phyloP scores from a whole-genome alignment of 1,284 basidiomycete species.

The Cryptococcus jaspeensis region DNA sequence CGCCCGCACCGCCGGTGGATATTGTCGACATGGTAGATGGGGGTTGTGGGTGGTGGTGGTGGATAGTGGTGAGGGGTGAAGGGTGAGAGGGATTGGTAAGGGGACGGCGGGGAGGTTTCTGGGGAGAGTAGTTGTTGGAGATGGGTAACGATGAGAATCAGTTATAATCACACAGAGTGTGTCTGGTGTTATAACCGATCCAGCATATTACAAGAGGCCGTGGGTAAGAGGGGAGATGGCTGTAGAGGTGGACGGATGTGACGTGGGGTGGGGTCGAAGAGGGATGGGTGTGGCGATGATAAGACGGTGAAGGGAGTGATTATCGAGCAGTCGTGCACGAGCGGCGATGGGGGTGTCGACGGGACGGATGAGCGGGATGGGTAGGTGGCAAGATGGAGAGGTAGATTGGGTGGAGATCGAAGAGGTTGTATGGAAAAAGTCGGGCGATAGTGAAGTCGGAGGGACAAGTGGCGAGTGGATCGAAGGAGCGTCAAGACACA shows the following conservation, averaged over 20 bases:
- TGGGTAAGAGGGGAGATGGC: background rate
- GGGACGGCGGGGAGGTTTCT: background rate
- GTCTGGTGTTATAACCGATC: slow-evolving; percentile 3
- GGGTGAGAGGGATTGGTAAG: background rate
- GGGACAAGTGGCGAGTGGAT: background rate
- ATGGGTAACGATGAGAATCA: background rate
- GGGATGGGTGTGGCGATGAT: no score
- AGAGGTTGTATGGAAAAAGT: no score
- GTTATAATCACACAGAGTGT: background rate
- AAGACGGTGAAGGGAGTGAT: no score
- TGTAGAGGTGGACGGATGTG: no score
- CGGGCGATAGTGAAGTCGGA: no score
- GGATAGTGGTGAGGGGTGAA: background rate
- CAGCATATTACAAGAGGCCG: slow-evolving; percentile 3
- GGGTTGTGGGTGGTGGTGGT: background rate
- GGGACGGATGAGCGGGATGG: no score
- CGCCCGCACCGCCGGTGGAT: slow-evolving; percentile 9
- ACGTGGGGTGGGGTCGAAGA: no score
- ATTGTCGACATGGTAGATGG: slow-evolving; percentile 10
- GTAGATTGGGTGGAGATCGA: no score
- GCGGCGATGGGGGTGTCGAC: no score
- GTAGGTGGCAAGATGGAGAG: no score
- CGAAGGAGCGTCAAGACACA: background rate
- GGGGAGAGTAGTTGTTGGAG: background rate
- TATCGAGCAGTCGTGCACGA: no score